Conservation (phyloP, 1,139 yeast species). For the Geotrichum europaeum region DNA sequence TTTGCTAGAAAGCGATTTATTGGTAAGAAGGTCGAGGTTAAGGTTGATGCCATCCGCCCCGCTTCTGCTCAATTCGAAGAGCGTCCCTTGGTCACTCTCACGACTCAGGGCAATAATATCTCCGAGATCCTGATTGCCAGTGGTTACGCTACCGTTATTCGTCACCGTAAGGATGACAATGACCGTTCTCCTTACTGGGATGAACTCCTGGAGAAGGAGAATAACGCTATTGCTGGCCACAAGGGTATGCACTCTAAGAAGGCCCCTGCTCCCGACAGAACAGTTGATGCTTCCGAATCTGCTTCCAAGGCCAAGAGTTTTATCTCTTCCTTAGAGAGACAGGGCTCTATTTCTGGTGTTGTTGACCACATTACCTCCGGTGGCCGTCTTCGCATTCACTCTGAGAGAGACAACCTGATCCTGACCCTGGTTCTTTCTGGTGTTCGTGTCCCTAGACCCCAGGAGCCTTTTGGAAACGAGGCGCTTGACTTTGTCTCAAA, state of each 20-base stretch:
- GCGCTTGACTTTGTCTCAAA: slow-evolving; percentile 53
- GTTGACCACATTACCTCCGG: slow-evolving; percentile 69
- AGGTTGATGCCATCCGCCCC: slow-evolving; percentile 61
- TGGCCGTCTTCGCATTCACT: slow-evolving; percentile 57
- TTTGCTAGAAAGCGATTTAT: slow-evolving; percentile 61
- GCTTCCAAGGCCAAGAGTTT: slow-evolving; percentile 68
- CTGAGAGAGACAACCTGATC: slow-evolving; percentile 68
- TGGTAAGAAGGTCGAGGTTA: slow-evolving; percentile 59
- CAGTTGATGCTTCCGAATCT: slow-evolving; percentile 77
- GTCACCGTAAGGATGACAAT: slow-evolving; percentile 63
- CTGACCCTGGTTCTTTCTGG: slow-evolving; percentile 75
- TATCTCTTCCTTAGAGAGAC: slow-evolving; percentile 61
- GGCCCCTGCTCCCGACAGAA: slow-evolving; percentile 52
- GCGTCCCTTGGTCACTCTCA: slow-evolving; percentile 57
- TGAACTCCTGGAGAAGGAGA: slow-evolving; percentile 63
- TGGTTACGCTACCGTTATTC: slow-evolving; percentile 75
- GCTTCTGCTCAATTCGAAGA: slow-evolving; percentile 59
- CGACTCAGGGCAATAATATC: slow-evolving; percentile 49
- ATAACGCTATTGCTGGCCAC: slow-evolving; percentile 49
- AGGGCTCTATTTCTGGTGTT: slow-evolving; percentile 56
- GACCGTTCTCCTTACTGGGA: slow-evolving; percentile 80
- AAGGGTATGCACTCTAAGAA: slow-evolving; percentile 61
- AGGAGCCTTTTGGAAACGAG: slow-evolving; percentile 44
- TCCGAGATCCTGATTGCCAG: slow-evolving; percentile 55
- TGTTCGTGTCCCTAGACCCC: slow-evolving; percentile 43